Evolutionary conservation across 164 flowering plant genomes (phyloP).

Genomic region (Echeveria elegans): DNA sequence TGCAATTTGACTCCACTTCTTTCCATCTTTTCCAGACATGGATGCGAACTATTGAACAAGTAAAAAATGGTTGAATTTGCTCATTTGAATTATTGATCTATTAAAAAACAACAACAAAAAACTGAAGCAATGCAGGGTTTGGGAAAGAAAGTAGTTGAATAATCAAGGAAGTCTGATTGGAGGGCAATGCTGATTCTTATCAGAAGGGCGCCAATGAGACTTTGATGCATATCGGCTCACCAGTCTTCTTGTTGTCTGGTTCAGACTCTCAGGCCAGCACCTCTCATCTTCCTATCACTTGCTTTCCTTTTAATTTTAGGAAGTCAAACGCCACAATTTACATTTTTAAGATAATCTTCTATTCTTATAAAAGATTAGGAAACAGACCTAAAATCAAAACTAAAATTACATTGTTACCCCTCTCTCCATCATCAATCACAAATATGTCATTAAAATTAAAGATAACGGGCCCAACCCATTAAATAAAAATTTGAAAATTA

Average conservation of each 20-base stretch:
- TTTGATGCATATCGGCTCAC: background rate
- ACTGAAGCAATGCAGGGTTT: background rate
- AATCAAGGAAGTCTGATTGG: conserved; percentile 1
- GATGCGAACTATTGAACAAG: background rate
- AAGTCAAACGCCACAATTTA: background rate
- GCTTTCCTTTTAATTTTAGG: background rate
- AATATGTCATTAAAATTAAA: too few relatives aligned
- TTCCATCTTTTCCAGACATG: background rate
- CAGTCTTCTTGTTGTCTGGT: background rate
- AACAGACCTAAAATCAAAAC: too few relatives aligned
- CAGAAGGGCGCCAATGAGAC: background rate
- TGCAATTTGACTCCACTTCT: background rate
- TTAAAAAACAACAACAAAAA: too few relatives aligned
- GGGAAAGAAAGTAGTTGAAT: background rate
- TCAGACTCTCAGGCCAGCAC: conserved; percentile 8
- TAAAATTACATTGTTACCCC: too few relatives aligned
- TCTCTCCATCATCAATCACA: too few relatives aligned
- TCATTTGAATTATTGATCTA: too few relatives aligned
- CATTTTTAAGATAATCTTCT: too few relatives aligned
- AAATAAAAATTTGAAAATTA: too few relatives aligned
- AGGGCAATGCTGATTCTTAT: background rate
- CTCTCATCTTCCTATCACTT: background rate
- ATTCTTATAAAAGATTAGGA: too few relatives aligned
- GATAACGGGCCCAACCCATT: too few relatives aligned
- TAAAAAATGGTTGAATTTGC: too few relatives aligned